These are phyloP conservation scores for Solanum sejunctum DNA, from an alignment of 257 asterid genomes.

Conservation along the genomic window DNA sequence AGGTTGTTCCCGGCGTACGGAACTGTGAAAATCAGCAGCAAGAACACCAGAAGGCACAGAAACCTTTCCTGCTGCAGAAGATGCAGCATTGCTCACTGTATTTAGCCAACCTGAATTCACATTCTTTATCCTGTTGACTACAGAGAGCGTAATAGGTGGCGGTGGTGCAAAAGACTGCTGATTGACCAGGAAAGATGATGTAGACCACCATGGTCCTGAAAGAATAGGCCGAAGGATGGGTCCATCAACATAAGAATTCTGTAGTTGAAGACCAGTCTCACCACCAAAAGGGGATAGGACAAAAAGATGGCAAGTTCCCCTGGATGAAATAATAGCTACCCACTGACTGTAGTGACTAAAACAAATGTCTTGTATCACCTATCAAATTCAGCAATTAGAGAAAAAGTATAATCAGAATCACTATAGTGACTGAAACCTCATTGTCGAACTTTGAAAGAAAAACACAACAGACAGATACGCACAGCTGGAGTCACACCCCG, in stretches of 20 bases:
- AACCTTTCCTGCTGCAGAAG: constrained; percentile 33
- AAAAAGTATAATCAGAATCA: not conserved
- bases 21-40: constrained; percentile 33
- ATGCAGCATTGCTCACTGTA: constrained; percentile 35
- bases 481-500: constrained; percentile 50
- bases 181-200: constrained; percentile 22
- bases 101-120: constrained; percentile 26
- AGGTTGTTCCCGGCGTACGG: constrained; percentile 16
- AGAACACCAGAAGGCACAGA: constrained; percentile 26
- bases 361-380: constrained; percentile 43
- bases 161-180: constrained; percentile 20
- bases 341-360: constrained; percentile 39
- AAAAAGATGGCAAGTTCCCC: constrained; percentile 38
- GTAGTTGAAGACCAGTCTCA: constrained; percentile 31
- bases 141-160: constrained; percentile 30
- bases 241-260: constrained; percentile 22
- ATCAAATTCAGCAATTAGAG: not conserved
- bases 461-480: not conserved
- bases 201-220: constrained; percentile 43
- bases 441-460: not conserved
- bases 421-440: not conserved
- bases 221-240: constrained; percentile 21
- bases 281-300: constrained; percentile 44
- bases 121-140: constrained; percentile 30
- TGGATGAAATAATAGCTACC: constrained; percentile 33